Conservation (phyloP, 306 rosid genomes). For the Trifolium subterraneum region DNA sequence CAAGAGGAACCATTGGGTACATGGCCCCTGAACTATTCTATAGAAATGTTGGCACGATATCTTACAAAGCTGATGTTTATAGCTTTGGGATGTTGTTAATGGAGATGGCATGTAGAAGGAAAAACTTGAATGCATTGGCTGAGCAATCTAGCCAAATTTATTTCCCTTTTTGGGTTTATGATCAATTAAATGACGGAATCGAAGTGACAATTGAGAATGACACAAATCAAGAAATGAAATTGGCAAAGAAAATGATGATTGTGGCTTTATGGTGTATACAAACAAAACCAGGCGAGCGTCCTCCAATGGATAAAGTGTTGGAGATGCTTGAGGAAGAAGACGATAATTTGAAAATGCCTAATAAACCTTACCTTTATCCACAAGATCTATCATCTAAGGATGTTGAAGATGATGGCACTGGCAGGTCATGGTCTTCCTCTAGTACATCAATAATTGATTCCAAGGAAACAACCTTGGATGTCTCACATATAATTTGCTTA, state of each 20-base stretch:
- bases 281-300: background rate
- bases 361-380: background rate
- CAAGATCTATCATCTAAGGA: background rate
- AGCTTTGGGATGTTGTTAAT: constrained; percentile 17
- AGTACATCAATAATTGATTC: background rate
- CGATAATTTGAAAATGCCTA: background rate
- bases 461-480: background rate
- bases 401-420: background rate
- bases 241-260: constrained; percentile 22
- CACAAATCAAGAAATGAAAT: background rate
- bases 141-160: constrained; percentile 15
- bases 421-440: background rate
- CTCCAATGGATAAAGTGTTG: constrained; percentile 1
- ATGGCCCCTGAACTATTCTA: constrained; percentile 24
- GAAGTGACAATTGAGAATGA: constrained; percentile 1
- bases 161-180: constrained; percentile 11
- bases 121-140: background rate
- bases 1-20: constrained; percentile 14
- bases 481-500: background rate
- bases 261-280: constrained; percentile 23
- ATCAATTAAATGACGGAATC: background rate
- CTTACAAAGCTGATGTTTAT: constrained; percentile 9
- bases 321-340: constrained; percentile 9
- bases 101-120: constrained; percentile 22
- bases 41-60: constrained; percentile 14